Evolutionary conservation across 2,329 filamentous ascomycete genomes (phyloP).

Genomic region (Coniochaeta sp.): DNA sequence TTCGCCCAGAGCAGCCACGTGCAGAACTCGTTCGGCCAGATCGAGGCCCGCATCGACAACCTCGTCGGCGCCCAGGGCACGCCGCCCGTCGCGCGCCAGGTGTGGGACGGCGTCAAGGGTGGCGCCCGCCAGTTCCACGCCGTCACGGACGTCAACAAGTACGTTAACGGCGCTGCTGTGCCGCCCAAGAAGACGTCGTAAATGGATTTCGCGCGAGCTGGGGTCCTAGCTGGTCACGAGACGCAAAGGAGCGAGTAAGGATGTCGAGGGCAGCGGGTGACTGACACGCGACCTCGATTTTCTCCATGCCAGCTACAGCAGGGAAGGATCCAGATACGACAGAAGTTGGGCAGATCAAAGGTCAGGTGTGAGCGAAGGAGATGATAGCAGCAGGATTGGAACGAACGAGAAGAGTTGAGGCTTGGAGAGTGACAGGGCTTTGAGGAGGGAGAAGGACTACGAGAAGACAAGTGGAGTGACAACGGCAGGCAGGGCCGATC

Average conservation of each 20-base stretch:
- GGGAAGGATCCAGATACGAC: background rate
- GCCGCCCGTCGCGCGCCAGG: slow-evolving; percentile 69
- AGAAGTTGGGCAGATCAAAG: background rate
- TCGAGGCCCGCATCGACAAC: slow-evolving; percentile 71
- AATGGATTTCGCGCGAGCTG: slow-evolving; percentile 5
- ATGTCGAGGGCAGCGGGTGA: no score
- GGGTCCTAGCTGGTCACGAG: background rate
- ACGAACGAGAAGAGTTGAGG: background rate
- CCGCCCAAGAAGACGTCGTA: slow-evolving; percentile 62
- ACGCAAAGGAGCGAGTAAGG: background rate
- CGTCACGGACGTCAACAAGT: slow-evolving; percentile 70
- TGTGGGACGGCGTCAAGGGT: slow-evolving; percentile 75
- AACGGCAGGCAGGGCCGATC: no score
- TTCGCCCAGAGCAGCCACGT: slow-evolving; percentile 88
- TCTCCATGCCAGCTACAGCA: background rate
- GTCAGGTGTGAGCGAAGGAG: background rate
- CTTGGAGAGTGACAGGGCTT: background rate
- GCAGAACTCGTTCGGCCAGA: slow-evolving; percentile 68
- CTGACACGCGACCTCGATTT: background rate
- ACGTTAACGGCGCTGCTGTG: slow-evolving; percentile 50
- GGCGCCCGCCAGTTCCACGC: slow-evolving; percentile 67
- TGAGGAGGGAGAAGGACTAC: background rate
- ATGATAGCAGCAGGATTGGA: no score
- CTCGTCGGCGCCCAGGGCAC: slow-evolving; percentile 80
- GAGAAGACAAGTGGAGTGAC: background rate